Percentiles rank a stretch among this genome's conserved stretches.
Conservation (phyloP, 176 grass and related monocot species). For the Dactylis glomerata region DNA sequence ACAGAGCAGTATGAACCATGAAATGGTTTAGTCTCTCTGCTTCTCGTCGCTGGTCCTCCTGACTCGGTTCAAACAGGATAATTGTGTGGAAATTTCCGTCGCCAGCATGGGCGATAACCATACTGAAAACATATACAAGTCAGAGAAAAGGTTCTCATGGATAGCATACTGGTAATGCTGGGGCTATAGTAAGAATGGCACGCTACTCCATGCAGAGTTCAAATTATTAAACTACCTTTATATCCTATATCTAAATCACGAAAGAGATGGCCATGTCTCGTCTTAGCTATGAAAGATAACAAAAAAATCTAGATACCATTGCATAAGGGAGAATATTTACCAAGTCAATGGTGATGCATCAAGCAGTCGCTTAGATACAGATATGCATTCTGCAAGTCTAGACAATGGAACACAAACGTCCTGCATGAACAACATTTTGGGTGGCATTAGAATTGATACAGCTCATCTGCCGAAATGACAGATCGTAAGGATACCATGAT, state of each 20-base stretch:
- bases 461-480: slow-evolving; percentile 19
- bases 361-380: slow-evolving; percentile 73
- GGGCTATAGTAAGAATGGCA: not conserved
- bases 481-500: not conserved
- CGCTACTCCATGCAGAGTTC: not conserved
- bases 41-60: slow-evolving; percentile 71
- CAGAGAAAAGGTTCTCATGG: slow-evolving; percentile 25
- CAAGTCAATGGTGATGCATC: slow-evolving; percentile 88
- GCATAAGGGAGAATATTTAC: slow-evolving; percentile 45
- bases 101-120: slow-evolving; percentile 91
- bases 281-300: not conserved
- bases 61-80: slow-evolving; percentile 85
- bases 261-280: not conserved
- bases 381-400: slow-evolving; percentile 96
- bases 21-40: slow-evolving; percentile 92
- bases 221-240: not conserved
- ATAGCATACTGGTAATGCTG: not conserved
- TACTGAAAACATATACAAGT: slow-evolving; percentile 42
- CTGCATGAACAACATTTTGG: slow-evolving; percentile 36
- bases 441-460: slow-evolving; percentile 13
- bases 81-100: slow-evolving; percentile 98
- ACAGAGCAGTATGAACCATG: slow-evolving; percentile 91
- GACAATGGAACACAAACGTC: slow-evolving; percentile 96
- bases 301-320: not conserved
- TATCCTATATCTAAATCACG: not conserved